phyloP scores from a whole-genome alignment of 2,329 filamentous ascomycete genomes.

The Hysterium pulicare region DNA sequence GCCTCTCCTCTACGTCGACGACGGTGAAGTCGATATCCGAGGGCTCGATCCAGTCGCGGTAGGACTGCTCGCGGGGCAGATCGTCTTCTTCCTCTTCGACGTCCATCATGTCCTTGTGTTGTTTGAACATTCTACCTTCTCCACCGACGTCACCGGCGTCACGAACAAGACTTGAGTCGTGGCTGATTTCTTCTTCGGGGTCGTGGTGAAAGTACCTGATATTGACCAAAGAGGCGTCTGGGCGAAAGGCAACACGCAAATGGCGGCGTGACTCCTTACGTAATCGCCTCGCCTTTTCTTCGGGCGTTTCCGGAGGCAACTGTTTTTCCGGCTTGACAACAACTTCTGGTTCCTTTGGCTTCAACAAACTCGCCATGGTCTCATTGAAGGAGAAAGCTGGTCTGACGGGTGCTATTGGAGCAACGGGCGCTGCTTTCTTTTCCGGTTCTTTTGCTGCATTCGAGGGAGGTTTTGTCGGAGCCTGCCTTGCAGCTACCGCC shows the following conservation, averaged over 20 bases:
- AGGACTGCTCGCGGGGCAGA: conserved; percentile 45
- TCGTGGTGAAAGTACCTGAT: conserved; percentile 70
- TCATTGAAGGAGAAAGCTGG: conserved; percentile 38
- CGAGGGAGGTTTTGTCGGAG: conserved; percentile 23
- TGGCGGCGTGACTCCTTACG: conserved; percentile 70
- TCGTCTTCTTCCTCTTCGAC: conserved; percentile 61
- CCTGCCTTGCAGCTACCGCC: conserved; percentile 23
- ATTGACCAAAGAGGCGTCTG: conserved; percentile 63
- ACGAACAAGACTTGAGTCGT: conserved; percentile 64
- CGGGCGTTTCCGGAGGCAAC: conserved; percentile 59
- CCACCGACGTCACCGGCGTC: conserved; percentile 71
- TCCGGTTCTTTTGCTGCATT: conserved; percentile 16
- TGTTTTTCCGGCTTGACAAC: conserved; percentile 53
- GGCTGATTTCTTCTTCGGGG: conserved; percentile 65
- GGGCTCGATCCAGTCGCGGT: conserved; percentile 30
- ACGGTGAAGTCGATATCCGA: conserved; percentile 43
- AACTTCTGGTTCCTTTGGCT: conserved; percentile 54
- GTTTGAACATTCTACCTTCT: conserved; percentile 54
- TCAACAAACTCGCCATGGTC: conserved; percentile 44
- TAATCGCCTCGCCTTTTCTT: conserved; percentile 64
- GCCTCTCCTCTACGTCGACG: conserved; percentile 39
- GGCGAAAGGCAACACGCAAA: conserved; percentile 68
- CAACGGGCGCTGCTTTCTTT: conserved; percentile 21
- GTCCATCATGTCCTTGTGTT: conserved; percentile 63
- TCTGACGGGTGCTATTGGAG: conserved; percentile 20